Conservation (phyloP, 2,329 filamentous ascomycete species). For the Cordyceps javanica region DNA sequence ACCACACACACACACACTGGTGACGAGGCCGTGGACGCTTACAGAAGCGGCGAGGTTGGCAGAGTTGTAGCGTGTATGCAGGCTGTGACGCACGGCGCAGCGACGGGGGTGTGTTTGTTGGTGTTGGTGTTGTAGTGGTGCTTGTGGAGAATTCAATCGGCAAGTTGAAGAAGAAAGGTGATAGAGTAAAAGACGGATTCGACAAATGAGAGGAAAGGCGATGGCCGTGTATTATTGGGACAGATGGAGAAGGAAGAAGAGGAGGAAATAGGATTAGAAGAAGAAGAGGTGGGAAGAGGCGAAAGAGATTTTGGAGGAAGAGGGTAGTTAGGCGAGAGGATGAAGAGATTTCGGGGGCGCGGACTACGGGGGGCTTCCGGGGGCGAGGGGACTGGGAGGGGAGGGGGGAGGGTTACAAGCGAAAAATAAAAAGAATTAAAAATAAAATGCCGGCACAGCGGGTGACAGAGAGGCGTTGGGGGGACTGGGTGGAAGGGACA, state of each 20-base stretch:
- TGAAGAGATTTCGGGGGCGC: slow-evolving; percentile 10
- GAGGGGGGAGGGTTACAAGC: neutral
- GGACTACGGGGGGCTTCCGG: neutral
- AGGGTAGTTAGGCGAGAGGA: neutral
- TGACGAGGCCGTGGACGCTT: neutral
- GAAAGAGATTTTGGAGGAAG: neutral
- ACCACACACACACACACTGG: neutral
- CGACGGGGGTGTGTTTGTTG: slow-evolving; percentile 1
- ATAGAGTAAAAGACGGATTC: neutral
- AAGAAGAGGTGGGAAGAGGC: neutral
- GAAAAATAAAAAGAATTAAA: neutral
- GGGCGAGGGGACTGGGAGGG: neutral
- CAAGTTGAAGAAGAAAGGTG: neutral
- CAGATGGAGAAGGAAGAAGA: neutral
- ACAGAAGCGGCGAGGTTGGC: neutral
- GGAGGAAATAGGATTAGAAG: neutral
- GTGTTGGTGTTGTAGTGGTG: slow-evolving; percentile 1
- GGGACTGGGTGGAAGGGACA: neutral
- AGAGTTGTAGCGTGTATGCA: neutral
- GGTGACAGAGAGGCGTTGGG: neutral
- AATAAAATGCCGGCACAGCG: neutral
- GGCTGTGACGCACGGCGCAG: slow-evolving; percentile 5
- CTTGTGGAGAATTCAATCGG: neutral
- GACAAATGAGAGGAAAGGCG: slow-evolving; percentile 2
- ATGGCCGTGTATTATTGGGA: neutral